These are phyloP conservation scores for Ophiocordyceps polyrhachis-furcata DNA, from an alignment of 2,329 filamentous ascomycete genomes.

Conservation along the genomic window DNA sequence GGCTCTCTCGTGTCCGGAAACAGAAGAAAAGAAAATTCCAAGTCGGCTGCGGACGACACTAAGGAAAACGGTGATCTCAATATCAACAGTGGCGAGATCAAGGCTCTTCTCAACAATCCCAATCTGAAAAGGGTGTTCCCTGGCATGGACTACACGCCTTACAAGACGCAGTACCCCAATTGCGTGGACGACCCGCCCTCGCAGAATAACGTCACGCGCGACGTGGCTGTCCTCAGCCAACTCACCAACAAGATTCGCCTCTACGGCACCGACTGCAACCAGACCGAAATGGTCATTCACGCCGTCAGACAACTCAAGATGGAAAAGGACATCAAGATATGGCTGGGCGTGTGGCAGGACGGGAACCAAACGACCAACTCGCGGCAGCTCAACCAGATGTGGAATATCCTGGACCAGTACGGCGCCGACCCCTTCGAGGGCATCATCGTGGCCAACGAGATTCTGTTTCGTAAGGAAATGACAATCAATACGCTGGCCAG, in stretches of 20 bases:
- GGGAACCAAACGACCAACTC: conserved; percentile 64
- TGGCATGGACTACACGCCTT: conserved; percentile 85
- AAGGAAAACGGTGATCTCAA: conserved; percentile 49
- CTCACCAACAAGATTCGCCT: conserved; percentile 74
- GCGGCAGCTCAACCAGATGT: conserved; percentile 70
- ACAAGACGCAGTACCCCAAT: conserved; percentile 77
- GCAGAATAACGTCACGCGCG: conserved; percentile 87
- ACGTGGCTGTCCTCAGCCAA: conserved; percentile 77
- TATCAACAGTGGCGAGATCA: conserved; percentile 61
- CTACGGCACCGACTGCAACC: conserved; percentile 94
- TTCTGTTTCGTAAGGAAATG: conserved; percentile 60
- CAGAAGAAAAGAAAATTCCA: conserved; percentile 13
- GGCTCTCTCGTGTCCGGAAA: conserved; percentile 51
- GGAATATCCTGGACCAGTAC: conserved; percentile 57
- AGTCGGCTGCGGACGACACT: conserved; percentile 39
- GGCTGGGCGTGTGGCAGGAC: conserved; percentile 90
- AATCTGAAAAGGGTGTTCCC: conserved; percentile 85
- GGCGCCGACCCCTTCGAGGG: conserved; percentile 54
- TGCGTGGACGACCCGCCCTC: conserved; percentile 62
- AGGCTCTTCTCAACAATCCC: conserved; percentile 60
- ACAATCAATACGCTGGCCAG: conserved; percentile 41
- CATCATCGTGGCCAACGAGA: conserved; percentile 68
- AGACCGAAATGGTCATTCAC: conserved; percentile 83
- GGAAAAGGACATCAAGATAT: conserved; percentile 60
- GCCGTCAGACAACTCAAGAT: conserved; percentile 59